Evolutionary conservation across 495 filamentous ascomycete species (phyloP).

Genomic region (Polyplosphaeria fusca): DNA sequence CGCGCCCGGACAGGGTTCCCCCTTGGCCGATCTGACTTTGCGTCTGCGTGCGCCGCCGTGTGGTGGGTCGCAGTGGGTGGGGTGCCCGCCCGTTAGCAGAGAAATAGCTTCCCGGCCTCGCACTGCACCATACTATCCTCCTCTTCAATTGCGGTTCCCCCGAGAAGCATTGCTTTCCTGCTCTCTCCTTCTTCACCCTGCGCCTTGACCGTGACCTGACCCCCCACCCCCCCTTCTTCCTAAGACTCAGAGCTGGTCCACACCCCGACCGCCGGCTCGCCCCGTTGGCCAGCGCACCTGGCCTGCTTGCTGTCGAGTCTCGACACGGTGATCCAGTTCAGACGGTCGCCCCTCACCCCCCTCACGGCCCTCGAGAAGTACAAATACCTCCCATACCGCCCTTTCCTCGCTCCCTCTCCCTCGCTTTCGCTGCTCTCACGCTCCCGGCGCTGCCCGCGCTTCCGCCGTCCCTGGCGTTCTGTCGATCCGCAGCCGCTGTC

Average conservation of each 20-base stretch:
- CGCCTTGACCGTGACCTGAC: no score
- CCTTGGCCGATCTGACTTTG: constrained; percentile 6
- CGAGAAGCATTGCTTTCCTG: no score
- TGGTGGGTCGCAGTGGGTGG: background rate
- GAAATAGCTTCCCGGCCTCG: constrained; percentile 3
- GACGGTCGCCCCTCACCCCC: background rate
- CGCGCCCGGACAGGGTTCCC: constrained; percentile 2
- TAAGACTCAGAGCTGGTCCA: no score
- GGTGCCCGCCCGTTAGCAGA: constrained; percentile 2
- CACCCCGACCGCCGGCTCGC: background rate
- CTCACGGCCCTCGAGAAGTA: background rate
- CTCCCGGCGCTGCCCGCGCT: background rate
- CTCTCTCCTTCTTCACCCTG: no score
- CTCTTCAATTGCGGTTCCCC: no score
- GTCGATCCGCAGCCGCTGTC: background rate
- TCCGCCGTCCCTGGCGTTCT: background rate
- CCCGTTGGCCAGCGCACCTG: background rate
- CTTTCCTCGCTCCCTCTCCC: background rate
- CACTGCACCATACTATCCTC: no score
- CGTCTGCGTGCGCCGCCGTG: background rate
- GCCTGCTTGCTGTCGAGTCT: background rate
- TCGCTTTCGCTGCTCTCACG: background rate
- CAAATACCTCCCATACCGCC: background rate
- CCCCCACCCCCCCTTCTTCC: no score
- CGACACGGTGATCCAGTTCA: background rate